phyloP scores from a whole-genome alignment of 2,329 filamentous ascomycete genomes.

The Lachnum nothofagi region DNA sequence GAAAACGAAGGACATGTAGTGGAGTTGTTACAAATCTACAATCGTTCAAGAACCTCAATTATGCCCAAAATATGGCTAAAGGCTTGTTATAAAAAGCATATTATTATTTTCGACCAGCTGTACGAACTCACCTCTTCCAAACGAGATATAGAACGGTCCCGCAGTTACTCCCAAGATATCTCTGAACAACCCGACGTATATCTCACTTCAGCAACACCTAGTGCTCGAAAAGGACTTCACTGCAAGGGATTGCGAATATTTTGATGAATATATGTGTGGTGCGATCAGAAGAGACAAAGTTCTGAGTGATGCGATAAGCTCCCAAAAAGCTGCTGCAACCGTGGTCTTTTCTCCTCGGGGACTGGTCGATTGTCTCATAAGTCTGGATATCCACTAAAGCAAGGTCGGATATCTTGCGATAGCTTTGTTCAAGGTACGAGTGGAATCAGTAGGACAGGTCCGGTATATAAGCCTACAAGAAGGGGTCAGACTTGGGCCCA shows the following conservation, averaged over 20 bases:
- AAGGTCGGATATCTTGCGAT: constrained; percentile 10
- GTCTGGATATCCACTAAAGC: constrained; percentile 5
- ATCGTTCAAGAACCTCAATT: no score
- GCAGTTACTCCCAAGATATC: no score
- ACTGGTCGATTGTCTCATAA: constrained; percentile 10
- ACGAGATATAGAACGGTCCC: background rate
- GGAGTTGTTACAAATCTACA: no score
- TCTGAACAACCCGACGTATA: background rate
- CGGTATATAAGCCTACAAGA: no score
- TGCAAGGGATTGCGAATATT: constrained; percentile 6
- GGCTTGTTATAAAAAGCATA: no score
- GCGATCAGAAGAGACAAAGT: constrained; percentile 1
- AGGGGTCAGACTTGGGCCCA: no score
- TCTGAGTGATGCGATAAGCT: constrained; percentile 3
- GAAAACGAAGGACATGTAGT: no score
- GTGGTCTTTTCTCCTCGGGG: constrained; percentile 4
- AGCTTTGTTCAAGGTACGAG: constrained; percentile 9
- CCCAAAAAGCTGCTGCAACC: constrained; percentile 3
- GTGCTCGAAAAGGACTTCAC: constrained; percentile 2
- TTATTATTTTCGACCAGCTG: background rate
- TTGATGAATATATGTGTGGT: constrained; percentile 4
- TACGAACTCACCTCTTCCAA: background rate
- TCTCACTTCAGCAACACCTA: background rate
- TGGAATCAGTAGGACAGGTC: no score
- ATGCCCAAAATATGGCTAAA: no score